A percentile compares a stretch with the other conserved stretches of the same genome.
Conservation (phyloP, 1,284 basidiomycete species). For the Xanthoconium separans region DNA sequence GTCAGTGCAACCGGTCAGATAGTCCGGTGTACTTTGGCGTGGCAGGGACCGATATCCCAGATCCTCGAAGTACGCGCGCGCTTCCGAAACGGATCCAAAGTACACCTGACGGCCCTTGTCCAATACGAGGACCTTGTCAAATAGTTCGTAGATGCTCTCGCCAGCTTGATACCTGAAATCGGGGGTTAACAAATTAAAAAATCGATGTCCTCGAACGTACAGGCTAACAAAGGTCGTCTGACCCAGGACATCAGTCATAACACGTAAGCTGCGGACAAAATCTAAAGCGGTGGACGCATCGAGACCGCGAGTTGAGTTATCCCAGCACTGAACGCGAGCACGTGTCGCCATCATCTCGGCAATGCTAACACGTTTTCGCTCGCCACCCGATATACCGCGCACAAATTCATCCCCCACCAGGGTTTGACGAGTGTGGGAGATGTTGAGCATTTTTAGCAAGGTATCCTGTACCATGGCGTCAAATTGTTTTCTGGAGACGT, state of each 20-base stretch:
- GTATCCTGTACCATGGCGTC: conserved; percentile 56
- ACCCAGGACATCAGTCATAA: conserved; percentile 75
- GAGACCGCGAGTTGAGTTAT: conserved; percentile 82
- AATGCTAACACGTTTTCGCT: conserved; percentile 85
- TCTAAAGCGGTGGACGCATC: conserved; percentile 86
- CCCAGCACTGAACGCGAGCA: conserved; percentile 78
- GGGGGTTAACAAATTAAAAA: conserved; percentile 16
- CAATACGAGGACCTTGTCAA: conserved; percentile 79
- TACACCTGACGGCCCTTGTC: conserved; percentile 84
- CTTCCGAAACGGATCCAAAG: conserved; percentile 71
- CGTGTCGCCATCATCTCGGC: conserved; percentile 83
- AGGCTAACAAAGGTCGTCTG: conserved; percentile 79
- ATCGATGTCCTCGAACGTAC: conserved; percentile 39
- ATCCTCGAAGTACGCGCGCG: conserved; percentile 75
- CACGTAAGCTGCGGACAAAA: conserved; percentile 69
- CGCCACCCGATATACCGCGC: conserved; percentile 85
- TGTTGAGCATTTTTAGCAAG: conserved; percentile 77
- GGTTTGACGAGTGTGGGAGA: conserved; percentile 73
- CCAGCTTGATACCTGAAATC: conserved; percentile 74
- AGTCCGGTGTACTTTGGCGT: conserved; percentile 78
- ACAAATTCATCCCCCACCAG: conserved; percentile 85
- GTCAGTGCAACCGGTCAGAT: conserved; percentile 80
- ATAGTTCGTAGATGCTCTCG: conserved; percentile 74
- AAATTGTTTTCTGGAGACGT: conserved; percentile 60
- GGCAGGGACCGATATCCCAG: conserved; percentile 75